Evolutionary conservation across 306 rosid genomes (phyloP), one percentile per base, ranked within the genome.

Genomic region (Potentilla sterilis): DNA sequence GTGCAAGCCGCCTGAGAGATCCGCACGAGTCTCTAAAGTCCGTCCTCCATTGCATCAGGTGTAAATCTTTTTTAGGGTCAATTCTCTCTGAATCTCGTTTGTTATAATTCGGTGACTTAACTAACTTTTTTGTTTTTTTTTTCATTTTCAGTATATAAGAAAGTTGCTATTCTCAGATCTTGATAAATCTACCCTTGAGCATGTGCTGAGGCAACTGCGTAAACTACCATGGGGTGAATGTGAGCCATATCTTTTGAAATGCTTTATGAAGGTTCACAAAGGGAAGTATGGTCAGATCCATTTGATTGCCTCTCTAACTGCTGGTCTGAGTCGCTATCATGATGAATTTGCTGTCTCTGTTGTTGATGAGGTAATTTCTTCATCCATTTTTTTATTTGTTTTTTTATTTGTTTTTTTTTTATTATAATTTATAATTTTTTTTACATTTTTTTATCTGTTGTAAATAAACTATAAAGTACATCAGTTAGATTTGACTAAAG

Each of bases 1-100:
- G 59, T 96, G 99, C 86, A 96, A 96, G 77, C 99, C 99, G 63
- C 99, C 99, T 6, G 99, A 96, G 83, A 89, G 97, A 83, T 96
- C 99, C 49, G 98, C 99, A 66, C 88, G 98, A 64, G 89, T 92
- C 19, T 78, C 97, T 42, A 96, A 96, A 96, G 93, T 92, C 47
- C 97, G 99, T 62, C 99, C 99, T 66, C 99, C 99, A 15, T 81
- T 96, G 90, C 91, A 96, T 90, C 99, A 96, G 98, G 99, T 96
- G 67, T 43, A 59, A 54, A 22, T 67, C 69, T 63, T 64, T 84
- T 44, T 63, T 40, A 19, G 43, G 34, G 69, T 67, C 18, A 49
- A 6, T 15, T 35, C n/a, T n/a, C 75, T 67, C 28, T 11, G 4
- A 51, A 34, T 40, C 72, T 38, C 62, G 51, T 78, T 69, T 52